Percentiles rank a stretch among this genome's conserved stretches.
Evolutionary conservation across 352 stramenopile genomes (phyloP).

Genomic region (Phytophthora gonapodyides): DNA sequence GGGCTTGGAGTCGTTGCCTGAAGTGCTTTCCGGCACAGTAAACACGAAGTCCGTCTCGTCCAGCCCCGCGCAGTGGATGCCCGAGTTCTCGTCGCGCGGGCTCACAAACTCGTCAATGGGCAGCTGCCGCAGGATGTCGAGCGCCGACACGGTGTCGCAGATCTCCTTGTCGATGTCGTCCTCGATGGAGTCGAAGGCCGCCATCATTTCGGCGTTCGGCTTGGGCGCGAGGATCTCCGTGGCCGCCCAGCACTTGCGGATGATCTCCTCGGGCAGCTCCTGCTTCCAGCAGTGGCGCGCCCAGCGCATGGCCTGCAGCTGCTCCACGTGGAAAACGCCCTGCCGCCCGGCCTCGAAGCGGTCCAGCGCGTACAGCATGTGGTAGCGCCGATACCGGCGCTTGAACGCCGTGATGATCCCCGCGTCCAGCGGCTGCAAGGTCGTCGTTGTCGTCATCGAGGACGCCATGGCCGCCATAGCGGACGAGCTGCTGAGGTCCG

Average conservation of each 20-base stretch:
- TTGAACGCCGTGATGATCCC: conserved; percentile 58
- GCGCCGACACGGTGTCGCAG: conserved; percentile 46
- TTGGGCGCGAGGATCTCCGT: conserved; percentile 38
- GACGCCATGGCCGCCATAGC: conserved; percentile 22
- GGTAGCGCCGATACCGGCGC: conserved; percentile 54
- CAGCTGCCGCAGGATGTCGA: conserved; percentile 46
- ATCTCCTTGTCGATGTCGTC: conserved; percentile 54
- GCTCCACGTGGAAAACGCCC: conserved; percentile 54
- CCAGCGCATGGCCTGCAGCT: conserved; percentile 62
- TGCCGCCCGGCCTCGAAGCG: conserved; percentile 49
- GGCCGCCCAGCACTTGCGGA: conserved; percentile 49
- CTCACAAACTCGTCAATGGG: conserved; percentile 57
- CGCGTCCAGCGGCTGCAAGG: conserved; percentile 45
- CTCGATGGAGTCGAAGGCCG: conserved; percentile 44
- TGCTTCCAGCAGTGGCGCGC: conserved; percentile 52
- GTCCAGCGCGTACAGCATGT: conserved; percentile 59
- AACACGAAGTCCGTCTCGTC: conserved; percentile 52
- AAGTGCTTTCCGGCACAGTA: conserved; percentile 40
- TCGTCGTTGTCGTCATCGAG: conserved; percentile 24
- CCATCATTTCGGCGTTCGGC: conserved; percentile 23
- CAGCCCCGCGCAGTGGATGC: conserved; percentile 48
- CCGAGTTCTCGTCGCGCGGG: conserved; percentile 47
- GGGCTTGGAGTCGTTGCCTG: conserved; percentile 21
- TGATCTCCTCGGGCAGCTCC: conserved; percentile 35
- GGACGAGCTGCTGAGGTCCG: conserved; percentile 16